phyloP scores from a whole-genome alignment of 1,284 basidiomycete species.

The Cutaneotrichosporon mucoides region DNA sequence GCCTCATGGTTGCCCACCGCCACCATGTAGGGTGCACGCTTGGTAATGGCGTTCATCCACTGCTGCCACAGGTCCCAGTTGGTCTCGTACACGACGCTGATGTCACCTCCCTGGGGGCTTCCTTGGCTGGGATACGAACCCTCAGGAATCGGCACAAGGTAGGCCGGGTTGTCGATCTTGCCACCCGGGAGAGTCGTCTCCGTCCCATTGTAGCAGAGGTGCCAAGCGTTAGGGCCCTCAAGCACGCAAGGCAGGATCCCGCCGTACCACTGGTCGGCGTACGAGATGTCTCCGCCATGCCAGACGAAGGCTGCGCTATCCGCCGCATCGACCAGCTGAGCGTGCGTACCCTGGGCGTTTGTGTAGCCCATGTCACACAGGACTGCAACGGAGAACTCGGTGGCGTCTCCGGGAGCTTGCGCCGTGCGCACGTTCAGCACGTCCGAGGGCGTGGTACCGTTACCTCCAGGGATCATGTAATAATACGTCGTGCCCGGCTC shows the following conservation, averaged over 20 bases:
- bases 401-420: slow-evolving; percentile 13
- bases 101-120: slow-evolving; percentile 29
- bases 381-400: slow-evolving; percentile 32
- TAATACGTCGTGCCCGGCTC: slow-evolving; percentile 25
- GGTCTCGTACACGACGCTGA: slow-evolving; percentile 29
- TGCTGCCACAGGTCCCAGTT: slow-evolving; percentile 46
- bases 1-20: slow-evolving; percentile 24
- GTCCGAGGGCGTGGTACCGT: slow-evolving; percentile 29
- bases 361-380: slow-evolving; percentile 47
- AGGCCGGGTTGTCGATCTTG: slow-evolving; percentile 19
- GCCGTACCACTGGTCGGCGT: slow-evolving; percentile 43
- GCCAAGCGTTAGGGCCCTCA: slow-evolving; percentile 1
- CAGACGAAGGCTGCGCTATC: slow-evolving; percentile 28
- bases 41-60: slow-evolving; percentile 39
- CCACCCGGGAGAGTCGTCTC: slow-evolving; percentile 9
- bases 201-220: slow-evolving; percentile 34
- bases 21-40: slow-evolving; percentile 31
- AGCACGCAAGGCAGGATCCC: slow-evolving; percentile 22
- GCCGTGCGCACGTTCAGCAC: slow-evolving; percentile 29
- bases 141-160: slow-evolving; percentile 24
- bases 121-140: slow-evolving; percentile 30
- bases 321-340: slow-evolving; percentile 25
- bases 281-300: slow-evolving; percentile 45
- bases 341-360: slow-evolving; percentile 39
- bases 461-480: slow-evolving; percentile 35